These are phyloP conservation scores for Coprinellus aureogranulatus DNA, from an alignment of 768 basidiomycete genomes.

Conservation along the genomic window DNA sequence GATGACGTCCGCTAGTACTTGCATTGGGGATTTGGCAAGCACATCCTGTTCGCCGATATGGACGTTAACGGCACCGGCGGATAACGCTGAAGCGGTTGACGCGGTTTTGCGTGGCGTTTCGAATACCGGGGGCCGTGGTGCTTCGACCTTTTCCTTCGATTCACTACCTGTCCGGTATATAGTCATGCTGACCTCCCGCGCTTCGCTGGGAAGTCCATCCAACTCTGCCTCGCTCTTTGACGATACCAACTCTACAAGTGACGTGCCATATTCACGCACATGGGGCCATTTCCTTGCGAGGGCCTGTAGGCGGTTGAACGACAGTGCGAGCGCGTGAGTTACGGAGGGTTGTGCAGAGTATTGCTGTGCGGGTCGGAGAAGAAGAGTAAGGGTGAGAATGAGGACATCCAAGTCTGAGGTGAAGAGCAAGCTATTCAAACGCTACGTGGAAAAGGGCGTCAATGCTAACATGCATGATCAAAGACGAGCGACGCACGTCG, in stretches of 20 bases:
- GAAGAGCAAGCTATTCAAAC: conserved; percentile 82
- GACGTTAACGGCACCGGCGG: conserved; percentile 56
- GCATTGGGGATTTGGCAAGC: conserved; percentile 63
- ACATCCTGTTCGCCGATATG: conserved; percentile 63
- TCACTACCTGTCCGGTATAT: conserved; percentile 68
- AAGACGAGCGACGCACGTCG: conserved; percentile 64
- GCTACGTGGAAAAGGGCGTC: conserved; percentile 45
- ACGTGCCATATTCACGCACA: conserved; percentile 75
- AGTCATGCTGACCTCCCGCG: conserved; percentile 75
- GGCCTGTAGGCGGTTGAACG: conserved; percentile 74
- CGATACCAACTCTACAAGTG: conserved; percentile 70
- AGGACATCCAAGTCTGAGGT: conserved; percentile 89
- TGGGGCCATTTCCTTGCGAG: conserved; percentile 85
- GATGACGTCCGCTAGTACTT: conserved; percentile 71
- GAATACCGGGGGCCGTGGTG: conserved; percentile 37
- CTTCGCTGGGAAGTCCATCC: conserved; percentile 65
- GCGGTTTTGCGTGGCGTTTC: conserved; percentile 50
- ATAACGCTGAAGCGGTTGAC: conserved; percentile 29
- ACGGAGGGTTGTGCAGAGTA: conserved; percentile 87
- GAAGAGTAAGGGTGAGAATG: conserved; percentile 75
- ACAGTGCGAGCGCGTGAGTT: conserved; percentile 78
- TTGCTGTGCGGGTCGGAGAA: conserved; percentile 92
- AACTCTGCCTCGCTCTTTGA: conserved; percentile 50
- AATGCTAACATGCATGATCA: conserved; percentile 9
- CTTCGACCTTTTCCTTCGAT: conserved; percentile 48